Conservation (phyloP, 768 basidiomycete species). For the Suillus plorans region DNA sequence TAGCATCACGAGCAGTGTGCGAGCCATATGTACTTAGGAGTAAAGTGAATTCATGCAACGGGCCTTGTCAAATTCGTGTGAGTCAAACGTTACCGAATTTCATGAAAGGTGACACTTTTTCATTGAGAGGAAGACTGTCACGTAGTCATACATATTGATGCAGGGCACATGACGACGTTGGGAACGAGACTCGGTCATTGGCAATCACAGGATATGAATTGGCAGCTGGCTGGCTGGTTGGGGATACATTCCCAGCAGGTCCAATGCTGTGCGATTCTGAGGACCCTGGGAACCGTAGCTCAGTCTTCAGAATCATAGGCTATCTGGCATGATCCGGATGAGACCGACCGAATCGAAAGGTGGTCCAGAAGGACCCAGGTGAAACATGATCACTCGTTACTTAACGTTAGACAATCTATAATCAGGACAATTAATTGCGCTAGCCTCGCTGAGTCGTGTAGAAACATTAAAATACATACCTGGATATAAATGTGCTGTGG, state of each 20-base stretch:
- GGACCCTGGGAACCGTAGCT: background rate
- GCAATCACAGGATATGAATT: background rate
- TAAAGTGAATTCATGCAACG: background rate
- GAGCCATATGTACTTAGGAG: background rate
- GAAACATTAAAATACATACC: background rate
- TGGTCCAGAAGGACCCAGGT: background rate
- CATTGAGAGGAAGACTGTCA: background rate
- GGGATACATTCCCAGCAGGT: background rate
- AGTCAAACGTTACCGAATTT: background rate
- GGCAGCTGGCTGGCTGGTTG: background rate
- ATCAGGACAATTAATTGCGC: background rate
- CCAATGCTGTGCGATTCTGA: background rate
- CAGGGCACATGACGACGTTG: background rate
- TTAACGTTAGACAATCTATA: background rate
- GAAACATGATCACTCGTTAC: background rate
- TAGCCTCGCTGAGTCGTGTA: background rate
- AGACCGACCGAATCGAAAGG: too few relatives aligned
- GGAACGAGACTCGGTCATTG: background rate
- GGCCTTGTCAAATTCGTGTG: background rate
- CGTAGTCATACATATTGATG: background rate
- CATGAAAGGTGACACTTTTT: background rate
- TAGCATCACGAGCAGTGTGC: background rate
- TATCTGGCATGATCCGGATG: background rate
- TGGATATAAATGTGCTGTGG: background rate
- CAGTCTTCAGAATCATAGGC: background rate